These are phyloP conservation scores for Paracamarosporium sp. DNA, from an alignment of 2,329 filamentous ascomycete genomes.

Conservation along the genomic window DNA sequence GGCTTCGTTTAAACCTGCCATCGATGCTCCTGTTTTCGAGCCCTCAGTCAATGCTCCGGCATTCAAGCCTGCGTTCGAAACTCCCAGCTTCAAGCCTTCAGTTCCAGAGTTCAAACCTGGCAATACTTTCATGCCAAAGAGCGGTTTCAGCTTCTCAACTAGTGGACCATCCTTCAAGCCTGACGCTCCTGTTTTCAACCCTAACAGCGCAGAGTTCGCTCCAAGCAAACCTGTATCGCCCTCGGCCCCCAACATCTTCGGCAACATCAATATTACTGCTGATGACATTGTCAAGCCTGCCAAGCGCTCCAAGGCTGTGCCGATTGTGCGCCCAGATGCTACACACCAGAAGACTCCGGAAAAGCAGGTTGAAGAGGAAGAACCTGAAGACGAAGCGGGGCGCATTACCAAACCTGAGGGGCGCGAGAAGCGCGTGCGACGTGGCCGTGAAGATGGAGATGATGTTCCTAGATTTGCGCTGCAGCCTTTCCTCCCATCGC, in stretches of 20 bases:
- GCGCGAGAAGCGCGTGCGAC: constrained; percentile 77
- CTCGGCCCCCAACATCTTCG: constrained; percentile 44
- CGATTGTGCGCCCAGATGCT: constrained; percentile 72
- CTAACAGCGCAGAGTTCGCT: constrained; percentile 26
- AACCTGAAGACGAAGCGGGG: constrained; percentile 65
- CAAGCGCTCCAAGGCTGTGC: constrained; percentile 82
- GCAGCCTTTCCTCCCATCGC: constrained; percentile 46
- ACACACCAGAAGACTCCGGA: constrained; percentile 50
- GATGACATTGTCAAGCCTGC: constrained; percentile 69
- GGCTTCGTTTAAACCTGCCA: constrained; percentile 74
- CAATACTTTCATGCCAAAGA: constrained; percentile 22
- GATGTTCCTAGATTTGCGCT: constrained; percentile 76
- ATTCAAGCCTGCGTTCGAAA: constrained; percentile 42
- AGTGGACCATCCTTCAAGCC: constrained; percentile 75
- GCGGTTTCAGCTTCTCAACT: constrained; percentile 66
- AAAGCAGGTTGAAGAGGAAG: constrained; percentile 46
- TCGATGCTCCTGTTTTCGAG: constrained; percentile 27
- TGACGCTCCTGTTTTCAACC: constrained; percentile 75
- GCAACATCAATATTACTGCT: constrained; percentile 59
- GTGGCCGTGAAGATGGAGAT: constrained; percentile 70
- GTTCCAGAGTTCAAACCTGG: constrained; percentile 44
- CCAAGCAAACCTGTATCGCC: constrained; percentile 29
- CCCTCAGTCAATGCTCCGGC: constrained; percentile 33
- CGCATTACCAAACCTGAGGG: constrained; percentile 69
- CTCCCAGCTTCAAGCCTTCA: constrained; percentile 44